Conservation (phyloP, 1,284 basidiomycete genomes). For the Violaceomyces palustris region DNA sequence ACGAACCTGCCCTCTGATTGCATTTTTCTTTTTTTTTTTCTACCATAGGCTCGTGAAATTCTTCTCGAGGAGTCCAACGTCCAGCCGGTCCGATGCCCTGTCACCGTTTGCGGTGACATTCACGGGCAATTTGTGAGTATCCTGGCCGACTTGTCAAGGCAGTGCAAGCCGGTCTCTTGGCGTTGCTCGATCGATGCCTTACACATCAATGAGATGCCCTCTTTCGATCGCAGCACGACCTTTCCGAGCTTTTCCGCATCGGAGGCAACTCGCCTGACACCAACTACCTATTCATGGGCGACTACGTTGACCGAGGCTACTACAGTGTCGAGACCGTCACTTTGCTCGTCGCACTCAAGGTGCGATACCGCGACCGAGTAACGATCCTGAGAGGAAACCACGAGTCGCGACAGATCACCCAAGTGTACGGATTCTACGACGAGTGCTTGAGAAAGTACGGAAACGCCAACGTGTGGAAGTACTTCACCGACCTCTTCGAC, state of each 20-base stretch:
- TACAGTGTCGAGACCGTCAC: conserved; percentile 99
- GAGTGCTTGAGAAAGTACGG: conserved; percentile 99
- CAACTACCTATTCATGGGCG: conserved; percentile 99
- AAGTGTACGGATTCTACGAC: conserved; percentile 99
- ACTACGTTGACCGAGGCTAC: conserved; percentile 98
- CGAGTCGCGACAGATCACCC: conserved; percentile 98
- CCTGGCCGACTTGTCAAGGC: no score
- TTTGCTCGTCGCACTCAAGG: conserved; percentile 93
- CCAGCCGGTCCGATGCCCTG: conserved; percentile 87
- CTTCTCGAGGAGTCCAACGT: conserved; percentile 65
- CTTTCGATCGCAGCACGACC: conserved; percentile 59
- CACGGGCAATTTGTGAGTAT: conserved; percentile 96
- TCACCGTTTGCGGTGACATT: conserved; percentile 64
- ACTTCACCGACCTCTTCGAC: conserved; percentile 98
- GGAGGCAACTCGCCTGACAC: conserved; percentile 99
- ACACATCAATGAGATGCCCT: no score
- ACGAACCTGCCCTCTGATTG: no score
- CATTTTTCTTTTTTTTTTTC: neutral
- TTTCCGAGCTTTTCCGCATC: conserved; percentile 97
- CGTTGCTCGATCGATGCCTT: no score
- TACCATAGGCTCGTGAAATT: conserved; percentile 82
- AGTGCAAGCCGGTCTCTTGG: no score
- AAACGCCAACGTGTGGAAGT: conserved; percentile 99
- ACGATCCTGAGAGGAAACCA: conserved; percentile 98
- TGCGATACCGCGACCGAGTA: conserved; percentile 95